Percentiles rank a stretch among this genome's conserved stretches.
Conservation (phyloP, 768 basidiomycete genomes). For the Lactifluus piperatus region DNA sequence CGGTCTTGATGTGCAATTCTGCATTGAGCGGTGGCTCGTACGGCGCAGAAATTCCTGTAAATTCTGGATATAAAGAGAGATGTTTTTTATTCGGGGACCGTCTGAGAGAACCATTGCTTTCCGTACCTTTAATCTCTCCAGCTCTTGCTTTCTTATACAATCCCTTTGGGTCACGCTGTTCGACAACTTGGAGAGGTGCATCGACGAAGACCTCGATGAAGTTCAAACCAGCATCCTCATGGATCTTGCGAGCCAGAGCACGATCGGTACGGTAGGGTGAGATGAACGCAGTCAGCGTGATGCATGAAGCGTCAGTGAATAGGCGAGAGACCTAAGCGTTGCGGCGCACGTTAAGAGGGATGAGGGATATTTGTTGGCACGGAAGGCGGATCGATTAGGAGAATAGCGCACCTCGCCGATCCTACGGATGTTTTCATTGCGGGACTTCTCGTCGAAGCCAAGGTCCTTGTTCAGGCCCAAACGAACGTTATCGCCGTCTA, state of each 20-base stretch:
- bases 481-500: conserved; percentile 94
- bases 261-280: conserved; percentile 94
- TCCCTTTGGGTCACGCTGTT: conserved; percentile 93
- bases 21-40: conserved; percentile 83
- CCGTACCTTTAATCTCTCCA: conserved; percentile 88
- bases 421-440: conserved; percentile 92
- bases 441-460: conserved; percentile 85
- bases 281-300: conserved; percentile 94
- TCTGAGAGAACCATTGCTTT: not conserved
- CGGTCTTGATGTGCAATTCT: conserved; percentile 89
- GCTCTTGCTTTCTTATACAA: conserved; percentile 94
- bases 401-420: conserved; percentile 76
- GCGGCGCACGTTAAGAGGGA: conserved; percentile 4
- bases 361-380: not conserved
- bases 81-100: not conserved
- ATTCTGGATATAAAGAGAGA: conserved; percentile 46
- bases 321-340: conserved; percentile 81
- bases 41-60: conserved; percentile 95
- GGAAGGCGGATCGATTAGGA: not conserved
- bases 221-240: conserved; percentile 59
- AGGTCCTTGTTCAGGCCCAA: conserved; percentile 97
- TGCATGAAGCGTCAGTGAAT: conserved; percentile 80
- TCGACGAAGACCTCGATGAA: conserved; percentile 96
- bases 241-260: conserved; percentile 69
- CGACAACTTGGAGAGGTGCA: conserved; percentile 81